phyloP scores from a whole-genome alignment of 257 asterid species.

The Prunella vulgaris region DNA sequence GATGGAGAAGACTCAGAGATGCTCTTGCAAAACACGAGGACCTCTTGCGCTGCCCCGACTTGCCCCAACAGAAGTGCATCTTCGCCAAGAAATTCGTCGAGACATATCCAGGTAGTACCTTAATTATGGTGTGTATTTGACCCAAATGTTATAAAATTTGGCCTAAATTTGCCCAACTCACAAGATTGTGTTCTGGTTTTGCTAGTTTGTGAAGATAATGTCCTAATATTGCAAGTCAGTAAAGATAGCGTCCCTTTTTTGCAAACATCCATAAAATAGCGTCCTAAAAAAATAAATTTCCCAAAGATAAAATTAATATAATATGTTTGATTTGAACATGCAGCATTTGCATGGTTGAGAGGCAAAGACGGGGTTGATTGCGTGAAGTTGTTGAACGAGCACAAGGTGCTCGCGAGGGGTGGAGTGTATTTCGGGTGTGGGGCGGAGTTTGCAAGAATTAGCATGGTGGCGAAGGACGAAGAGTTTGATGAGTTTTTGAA shows the following conservation, averaged over 20 bases:
- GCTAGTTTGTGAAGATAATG: too few species aligned
- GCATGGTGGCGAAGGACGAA: not conserved
- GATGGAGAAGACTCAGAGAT: constrained; percentile 51
- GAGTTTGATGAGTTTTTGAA: not conserved
- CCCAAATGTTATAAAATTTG: too few species aligned
- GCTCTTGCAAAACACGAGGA: constrained; percentile 17
- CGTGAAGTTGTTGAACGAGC: constrained; percentile 35
- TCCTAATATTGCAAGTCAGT: too few species aligned
- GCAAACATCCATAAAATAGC: too few species aligned
- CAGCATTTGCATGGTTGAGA: constrained; percentile 78
- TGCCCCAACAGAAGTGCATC: constrained; percentile 41
- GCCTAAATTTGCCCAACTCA: too few species aligned
- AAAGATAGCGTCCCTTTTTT: too few species aligned
- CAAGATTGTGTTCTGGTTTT: too few species aligned
- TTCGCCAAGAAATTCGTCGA: constrained; percentile 31
- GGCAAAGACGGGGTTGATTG: constrained; percentile 36
- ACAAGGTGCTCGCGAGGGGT: constrained; percentile 43
- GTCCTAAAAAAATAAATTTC: too few species aligned
- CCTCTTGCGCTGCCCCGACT: constrained; percentile 31
- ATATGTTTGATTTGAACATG: not conserved
- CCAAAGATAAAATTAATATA: too few species aligned
- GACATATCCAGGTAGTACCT: constrained; percentile 61
- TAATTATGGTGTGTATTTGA: too few species aligned
- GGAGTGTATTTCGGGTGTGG: constrained; percentile 58
- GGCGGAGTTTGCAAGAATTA: not conserved